Evolutionary conservation across 176 grass and related monocot genomes (phyloP).

Genomic region (Cymbopogon citratus): DNA sequence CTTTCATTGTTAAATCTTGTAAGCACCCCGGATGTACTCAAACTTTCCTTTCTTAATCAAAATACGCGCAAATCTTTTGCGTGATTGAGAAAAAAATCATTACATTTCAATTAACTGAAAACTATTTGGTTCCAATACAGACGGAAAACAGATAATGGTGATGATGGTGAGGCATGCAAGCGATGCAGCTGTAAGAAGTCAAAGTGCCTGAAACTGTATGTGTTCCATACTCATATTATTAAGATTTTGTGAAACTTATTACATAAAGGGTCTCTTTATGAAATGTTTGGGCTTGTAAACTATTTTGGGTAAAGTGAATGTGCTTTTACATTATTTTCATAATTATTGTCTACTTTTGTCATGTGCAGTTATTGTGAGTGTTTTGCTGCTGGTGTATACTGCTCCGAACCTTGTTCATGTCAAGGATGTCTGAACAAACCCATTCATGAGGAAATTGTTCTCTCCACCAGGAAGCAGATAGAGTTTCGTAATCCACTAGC

Average conservation of each 20-base stretch:
- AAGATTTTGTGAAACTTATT: not conserved
- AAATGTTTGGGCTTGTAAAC: constrained; percentile 17
- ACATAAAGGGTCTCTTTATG: not conserved
- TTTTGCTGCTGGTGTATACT: constrained; percentile 99
- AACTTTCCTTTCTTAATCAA: no score
- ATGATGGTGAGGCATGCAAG: constrained; percentile 87
- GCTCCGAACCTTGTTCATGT: constrained; percentile 90
- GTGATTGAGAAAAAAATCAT: no score
- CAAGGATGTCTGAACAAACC: constrained; percentile 97
- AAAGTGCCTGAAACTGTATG: constrained; percentile 98
- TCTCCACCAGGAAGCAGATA: constrained; percentile 92
- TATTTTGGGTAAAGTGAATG: not conserved
- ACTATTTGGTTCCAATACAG: constrained; percentile 38
- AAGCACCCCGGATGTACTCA: no score
- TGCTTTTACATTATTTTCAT: constrained; percentile 11
- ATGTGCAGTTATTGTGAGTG: constrained; percentile 93
- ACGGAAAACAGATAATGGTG: constrained; percentile 66
- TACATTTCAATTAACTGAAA: not conserved
- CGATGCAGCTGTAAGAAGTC: constrained; percentile 99
- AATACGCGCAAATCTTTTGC: no score
- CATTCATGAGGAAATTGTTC: constrained; percentile 93
- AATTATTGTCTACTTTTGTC: not conserved
- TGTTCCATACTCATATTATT: constrained; percentile 3
- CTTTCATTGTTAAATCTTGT: no score
- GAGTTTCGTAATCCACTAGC: constrained; percentile 94